Conservation (phyloP, 805 yeast genomes). For the Pichia kluyveri region DNA sequence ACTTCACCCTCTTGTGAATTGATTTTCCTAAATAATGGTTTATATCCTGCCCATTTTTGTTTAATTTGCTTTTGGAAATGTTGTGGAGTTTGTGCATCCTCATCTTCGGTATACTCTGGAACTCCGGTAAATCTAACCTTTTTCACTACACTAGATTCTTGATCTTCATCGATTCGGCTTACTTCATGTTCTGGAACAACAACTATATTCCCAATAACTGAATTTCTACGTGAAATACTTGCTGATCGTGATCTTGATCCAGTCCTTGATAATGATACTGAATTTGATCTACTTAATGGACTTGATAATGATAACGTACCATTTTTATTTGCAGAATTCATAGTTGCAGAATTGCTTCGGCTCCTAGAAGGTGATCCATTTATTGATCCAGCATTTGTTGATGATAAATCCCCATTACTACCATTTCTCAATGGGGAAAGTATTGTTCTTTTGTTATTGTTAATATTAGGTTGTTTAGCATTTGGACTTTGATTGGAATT, state of each 20-base stretch:
- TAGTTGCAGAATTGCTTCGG: background rate
- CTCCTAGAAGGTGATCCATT: background rate
- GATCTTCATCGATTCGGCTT: constrained; percentile 8
- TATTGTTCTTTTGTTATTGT: background rate
- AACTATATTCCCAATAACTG: constrained; percentile 15
- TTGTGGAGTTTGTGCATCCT: constrained; percentile 43
- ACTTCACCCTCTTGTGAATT: constrained; percentile 31
- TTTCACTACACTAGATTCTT: constrained; percentile 20
- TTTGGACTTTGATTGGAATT: constrained; percentile 13
- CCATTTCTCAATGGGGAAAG: background rate
- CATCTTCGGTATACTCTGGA: constrained; percentile 40
- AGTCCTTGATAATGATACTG: background rate
- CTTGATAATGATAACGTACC: constrained; percentile 4
- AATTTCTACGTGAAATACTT: constrained; percentile 2
- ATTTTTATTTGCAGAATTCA: no score
- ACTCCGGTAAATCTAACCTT: constrained; percentile 47
- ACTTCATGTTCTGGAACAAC: constrained; percentile 13
- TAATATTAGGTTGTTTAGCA: background rate
- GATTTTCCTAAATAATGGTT: constrained; percentile 23
- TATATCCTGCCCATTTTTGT: constrained; percentile 26
- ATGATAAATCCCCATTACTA: background rate
- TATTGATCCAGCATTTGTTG: no score
- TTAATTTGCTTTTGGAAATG: constrained; percentile 27
- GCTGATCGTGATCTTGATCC: constrained; percentile 10
- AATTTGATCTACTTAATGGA: constrained; percentile 6